Evolutionary conservation across 306 rosid genomes (phyloP).

Genomic region (Betula pendula): DNA sequence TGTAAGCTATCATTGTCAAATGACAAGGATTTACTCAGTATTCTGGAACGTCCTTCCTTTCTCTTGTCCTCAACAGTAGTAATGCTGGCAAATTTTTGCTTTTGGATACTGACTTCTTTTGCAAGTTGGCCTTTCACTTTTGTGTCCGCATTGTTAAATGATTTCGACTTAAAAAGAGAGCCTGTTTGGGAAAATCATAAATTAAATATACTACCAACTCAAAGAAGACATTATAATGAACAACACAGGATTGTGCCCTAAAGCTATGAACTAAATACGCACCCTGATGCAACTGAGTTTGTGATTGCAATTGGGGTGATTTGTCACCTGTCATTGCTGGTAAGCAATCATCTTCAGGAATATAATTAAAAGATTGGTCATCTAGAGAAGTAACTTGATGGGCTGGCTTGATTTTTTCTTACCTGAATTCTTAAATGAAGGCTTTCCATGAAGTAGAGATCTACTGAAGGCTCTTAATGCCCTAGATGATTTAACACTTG

Average conservation of each 20-base stretch:
- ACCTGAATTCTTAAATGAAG: conserved; percentile 10
- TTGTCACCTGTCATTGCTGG: conserved; percentile 2
- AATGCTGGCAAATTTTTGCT: neutral
- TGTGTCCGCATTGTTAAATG: conserved; percentile 3
- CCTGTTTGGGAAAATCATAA: neutral
- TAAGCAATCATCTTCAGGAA: conserved; percentile 4
- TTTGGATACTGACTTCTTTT: conserved; percentile 2
- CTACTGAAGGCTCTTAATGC: conserved; percentile 10
- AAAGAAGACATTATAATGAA: neutral
- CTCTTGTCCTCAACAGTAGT: conserved; percentile 8
- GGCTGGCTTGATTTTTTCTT: conserved; percentile 16
- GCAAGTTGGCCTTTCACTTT: conserved; percentile 13
- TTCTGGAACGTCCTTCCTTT: neutral
- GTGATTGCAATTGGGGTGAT: neutral
- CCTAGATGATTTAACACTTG: conserved; percentile 3
- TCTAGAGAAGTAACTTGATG: neutral
- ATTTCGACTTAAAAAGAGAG: conserved; percentile 22
- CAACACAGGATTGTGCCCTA: too few species aligned
- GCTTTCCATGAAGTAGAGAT: neutral
- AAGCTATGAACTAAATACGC: neutral
- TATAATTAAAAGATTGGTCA: conserved; percentile 3
- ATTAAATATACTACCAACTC: neutral
- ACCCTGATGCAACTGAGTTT: conserved; percentile 6
- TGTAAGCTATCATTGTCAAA: conserved; percentile 2
- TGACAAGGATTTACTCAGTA: conserved; percentile 29